phyloP scores from a whole-genome alignment of 169 alveolate genomes.

The Plasmodium cynomolgi region DNA sequence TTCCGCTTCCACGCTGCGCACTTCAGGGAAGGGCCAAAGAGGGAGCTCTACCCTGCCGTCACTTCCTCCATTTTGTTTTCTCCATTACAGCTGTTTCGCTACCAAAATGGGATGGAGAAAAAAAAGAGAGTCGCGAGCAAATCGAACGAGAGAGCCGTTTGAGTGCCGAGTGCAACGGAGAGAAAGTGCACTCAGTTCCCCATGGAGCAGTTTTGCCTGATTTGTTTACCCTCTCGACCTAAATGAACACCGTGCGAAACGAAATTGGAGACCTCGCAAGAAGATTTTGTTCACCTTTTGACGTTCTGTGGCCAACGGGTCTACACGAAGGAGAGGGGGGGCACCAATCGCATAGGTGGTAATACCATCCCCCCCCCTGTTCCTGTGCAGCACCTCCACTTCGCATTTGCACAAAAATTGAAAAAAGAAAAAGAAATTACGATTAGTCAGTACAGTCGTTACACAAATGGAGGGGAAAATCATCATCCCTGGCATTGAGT shows the following conservation, averaged over 20 bases:
- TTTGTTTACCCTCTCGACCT: not conserved
- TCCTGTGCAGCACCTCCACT: not conserved
- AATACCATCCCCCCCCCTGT: not conserved
- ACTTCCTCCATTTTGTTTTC: not conserved
- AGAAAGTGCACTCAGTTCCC: not conserved
- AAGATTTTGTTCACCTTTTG: not conserved
- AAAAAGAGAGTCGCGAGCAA: not conserved
- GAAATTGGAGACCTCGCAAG: not conserved
- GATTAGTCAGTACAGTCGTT: not conserved
- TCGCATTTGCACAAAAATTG: not conserved
- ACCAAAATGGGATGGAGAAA: not conserved
- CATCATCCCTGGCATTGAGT: not conserved
- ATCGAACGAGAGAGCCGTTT: not conserved
- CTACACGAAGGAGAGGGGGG: not conserved
- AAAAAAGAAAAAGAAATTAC: not conserved
- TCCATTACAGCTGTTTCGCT: not conserved
- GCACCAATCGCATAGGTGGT: not conserved
- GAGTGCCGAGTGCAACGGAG: not conserved
- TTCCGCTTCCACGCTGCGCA: not conserved
- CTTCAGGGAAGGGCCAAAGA: not conserved
- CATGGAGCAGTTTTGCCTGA: not conserved
- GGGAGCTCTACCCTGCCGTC: not conserved
- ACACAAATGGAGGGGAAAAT: not conserved
- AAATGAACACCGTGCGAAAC: not conserved
- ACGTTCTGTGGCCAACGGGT: not conserved